A percentile compares a stretch with the other conserved stretches of the same genome.
Conservation (phyloP, 2,329 filamentous ascomycete species). For the Phaeoacremonium minimum region DNA sequence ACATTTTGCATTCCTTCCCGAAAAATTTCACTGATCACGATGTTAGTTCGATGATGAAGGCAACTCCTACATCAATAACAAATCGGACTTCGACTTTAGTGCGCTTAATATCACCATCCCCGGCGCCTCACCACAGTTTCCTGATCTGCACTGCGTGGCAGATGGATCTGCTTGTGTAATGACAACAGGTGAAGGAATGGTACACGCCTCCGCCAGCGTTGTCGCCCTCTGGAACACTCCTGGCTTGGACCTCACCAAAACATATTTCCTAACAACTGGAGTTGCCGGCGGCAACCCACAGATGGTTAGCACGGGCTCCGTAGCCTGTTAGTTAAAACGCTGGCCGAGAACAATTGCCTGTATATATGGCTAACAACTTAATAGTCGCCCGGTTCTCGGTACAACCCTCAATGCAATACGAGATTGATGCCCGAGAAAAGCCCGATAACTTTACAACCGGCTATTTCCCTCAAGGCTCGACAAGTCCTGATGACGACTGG, state of each 20-base stretch:
- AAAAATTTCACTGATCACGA: too few species aligned
- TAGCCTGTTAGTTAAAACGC: constrained; percentile 10
- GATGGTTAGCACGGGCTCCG: constrained; percentile 14
- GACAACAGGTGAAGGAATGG: constrained; percentile 3
- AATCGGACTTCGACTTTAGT: not conserved
- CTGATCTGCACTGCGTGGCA: constrained; percentile 4
- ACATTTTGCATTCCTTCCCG: too few species aligned
- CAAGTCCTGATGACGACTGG: constrained; percentile 23
- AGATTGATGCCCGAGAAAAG: constrained; percentile 14
- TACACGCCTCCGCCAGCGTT: constrained; percentile 4
- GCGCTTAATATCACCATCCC: not conserved
- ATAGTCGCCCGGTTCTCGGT: constrained; percentile 15
- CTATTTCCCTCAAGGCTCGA: constrained; percentile 16
- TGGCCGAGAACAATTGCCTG: too few species aligned
- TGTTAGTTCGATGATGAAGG: not conserved
- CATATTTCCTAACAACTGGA: constrained; percentile 20
- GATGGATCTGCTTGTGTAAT: constrained; percentile 2
- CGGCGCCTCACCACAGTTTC: constrained; percentile 4
- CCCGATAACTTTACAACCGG: constrained; percentile 13
- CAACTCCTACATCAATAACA: not conserved
- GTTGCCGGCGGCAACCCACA: constrained; percentile 18
- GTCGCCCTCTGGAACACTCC: constrained; percentile 11
- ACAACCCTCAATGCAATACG: constrained; percentile 16
- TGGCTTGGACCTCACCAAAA: constrained; percentile 14
- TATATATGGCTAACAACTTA: too few species aligned